These are phyloP conservation scores for Scenedesmus sp. DNA, from an alignment of 163 green algal genomes.

Conservation along the genomic window DNA sequence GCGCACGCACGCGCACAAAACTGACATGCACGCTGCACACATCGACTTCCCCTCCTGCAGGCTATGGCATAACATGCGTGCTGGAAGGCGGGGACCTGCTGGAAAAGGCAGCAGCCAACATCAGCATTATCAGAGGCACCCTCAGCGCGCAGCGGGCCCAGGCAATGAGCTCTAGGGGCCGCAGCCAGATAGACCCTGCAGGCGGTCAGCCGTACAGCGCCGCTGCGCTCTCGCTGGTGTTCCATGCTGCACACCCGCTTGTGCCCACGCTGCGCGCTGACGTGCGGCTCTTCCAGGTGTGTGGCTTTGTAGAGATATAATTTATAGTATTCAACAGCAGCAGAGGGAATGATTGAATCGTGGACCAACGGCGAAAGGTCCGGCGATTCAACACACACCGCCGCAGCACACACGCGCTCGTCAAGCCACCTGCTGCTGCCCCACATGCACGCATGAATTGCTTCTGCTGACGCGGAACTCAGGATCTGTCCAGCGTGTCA, in stretches of 20 bases:
- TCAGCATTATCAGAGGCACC: conserved; percentile 85
- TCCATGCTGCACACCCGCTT: conserved; percentile 89
- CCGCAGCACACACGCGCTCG: too few species aligned
- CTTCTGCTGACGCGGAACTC: too few species aligned
- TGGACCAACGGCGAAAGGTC: too few species aligned
- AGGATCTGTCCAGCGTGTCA: too few species aligned
- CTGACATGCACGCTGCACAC: neutral
- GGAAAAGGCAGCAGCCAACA: conserved; percentile 97
- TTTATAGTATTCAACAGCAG: neutral
- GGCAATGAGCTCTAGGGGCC: conserved; percentile 89
- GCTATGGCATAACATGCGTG: conserved; percentile 94
- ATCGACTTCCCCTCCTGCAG: conserved; percentile 49
- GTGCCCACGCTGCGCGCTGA: conserved; percentile 97
- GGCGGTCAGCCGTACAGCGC: conserved; percentile 89
- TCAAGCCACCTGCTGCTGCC: too few species aligned
- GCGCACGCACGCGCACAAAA: neutral
- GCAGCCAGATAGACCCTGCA: conserved; percentile 73
- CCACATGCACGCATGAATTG: too few species aligned
- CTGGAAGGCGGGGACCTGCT: conserved; percentile 93
- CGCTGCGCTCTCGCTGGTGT: conserved; percentile 95
- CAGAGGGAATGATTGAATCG: neutral
- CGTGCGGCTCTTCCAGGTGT: conserved; percentile 92
- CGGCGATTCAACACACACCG: too few species aligned
- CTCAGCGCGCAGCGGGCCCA: conserved; percentile 72
- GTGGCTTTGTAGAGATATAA: neutral